Evolutionary conservation across 2,329 filamentous ascomycete species (phyloP), one percentile per base, ranked within the genome.

Genomic region (Clonostachys rhizophaga): DNA sequence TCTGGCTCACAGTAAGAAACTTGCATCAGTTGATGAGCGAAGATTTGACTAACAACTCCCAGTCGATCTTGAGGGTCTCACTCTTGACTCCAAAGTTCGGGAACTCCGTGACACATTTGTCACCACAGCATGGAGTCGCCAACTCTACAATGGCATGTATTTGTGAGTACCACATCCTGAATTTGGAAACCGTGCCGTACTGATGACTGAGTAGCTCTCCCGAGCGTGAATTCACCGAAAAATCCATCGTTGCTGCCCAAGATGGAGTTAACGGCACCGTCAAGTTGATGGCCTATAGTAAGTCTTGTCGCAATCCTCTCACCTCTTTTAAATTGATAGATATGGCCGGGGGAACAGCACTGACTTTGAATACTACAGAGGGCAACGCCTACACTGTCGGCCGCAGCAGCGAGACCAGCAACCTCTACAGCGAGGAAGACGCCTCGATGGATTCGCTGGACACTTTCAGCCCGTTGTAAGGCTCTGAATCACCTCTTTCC

Each of bases 241-340:
- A 82, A 61, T 77, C 77, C 56, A 79, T 87, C 58, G 59, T 72
- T 45, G 76, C 77, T 54, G 74, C 69, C 40, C 83, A 87, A 63
- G 76, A 78, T 63, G 70, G 72, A 49, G 66, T 69, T 3, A 43
- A 55, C n/a, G 62, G 60, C 44, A 53, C 54, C 43, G 62, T 68
- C 44, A 53, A 48, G 12, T 48, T 60, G 20, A 36, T 54, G 33
- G 57, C 52, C 35, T 65, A 65, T 45, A 64, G 24, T 30, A 30
- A 9, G 24, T 30, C 24, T 30, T 30, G 24, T 10, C 24, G 24
- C 24, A 30, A 30, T 3, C 24, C 24, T 30, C 9, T 10, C 24
- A 10, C 24, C 24, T 30, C 24, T 10, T 30, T 10, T 10, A 10
- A 6, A 30, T 30, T 10, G 24, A 30, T 30, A 6, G 24, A 10